Base-by-base conservation (phyloP, 352 stramenopile genomes). In the Lagenidium sp. region DNA sequence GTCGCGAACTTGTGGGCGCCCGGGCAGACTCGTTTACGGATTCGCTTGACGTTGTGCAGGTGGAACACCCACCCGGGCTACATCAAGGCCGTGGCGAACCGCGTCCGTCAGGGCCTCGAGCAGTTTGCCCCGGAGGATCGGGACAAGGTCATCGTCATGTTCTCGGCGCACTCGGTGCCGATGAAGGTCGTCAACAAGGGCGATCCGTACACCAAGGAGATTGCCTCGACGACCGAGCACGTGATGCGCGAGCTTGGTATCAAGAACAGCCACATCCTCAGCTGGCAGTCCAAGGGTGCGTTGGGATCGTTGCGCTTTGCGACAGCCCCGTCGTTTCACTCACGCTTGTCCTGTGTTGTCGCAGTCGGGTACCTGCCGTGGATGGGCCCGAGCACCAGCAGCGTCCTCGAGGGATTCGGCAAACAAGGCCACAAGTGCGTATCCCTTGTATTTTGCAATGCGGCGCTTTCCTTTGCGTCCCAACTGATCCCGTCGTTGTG, bases 11-110 rank as follows among this genome's bases (percentile, higher is more conserved):
- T n/a, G n/a, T n/a, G n/a, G n/a, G n/a, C n/a, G n/a, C n/a, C n/a
- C n/a, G n/a, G n/a, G n/a, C n/a, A n/a, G n/a, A n/a, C n/a, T n/a
- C n/a, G n/a, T n/a, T n/a, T n/a, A n/a, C n/a, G n/a, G n/a, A n/a
- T n/a, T n/a, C n/a, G n/a, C n/a, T n/a, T n/a, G n/a, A n/a, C n/a
- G n/a, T n/a, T n/a, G n/a, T n/a, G 28, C 15, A 32, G 28, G 28
- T 99, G 95, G 95, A 97, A 98, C 64, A 90, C 96, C 38, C 75
- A 97, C 40, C 84, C 93, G 4, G 95, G 95, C 18, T 99, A 98
- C 67, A 82, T 99, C 30, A 81, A 87, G 12, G 82, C 89, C 2
- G 83, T 99, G 24, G 78, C 77, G 1, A 82, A 88, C 50, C 69
- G 97, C n/a, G 91, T 98, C 47, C 75, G 85, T 47, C 68, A 86